Evolutionary conservation across 140 eudicot species (phyloP).

Genomic region (Artemisia princeps): DNA sequence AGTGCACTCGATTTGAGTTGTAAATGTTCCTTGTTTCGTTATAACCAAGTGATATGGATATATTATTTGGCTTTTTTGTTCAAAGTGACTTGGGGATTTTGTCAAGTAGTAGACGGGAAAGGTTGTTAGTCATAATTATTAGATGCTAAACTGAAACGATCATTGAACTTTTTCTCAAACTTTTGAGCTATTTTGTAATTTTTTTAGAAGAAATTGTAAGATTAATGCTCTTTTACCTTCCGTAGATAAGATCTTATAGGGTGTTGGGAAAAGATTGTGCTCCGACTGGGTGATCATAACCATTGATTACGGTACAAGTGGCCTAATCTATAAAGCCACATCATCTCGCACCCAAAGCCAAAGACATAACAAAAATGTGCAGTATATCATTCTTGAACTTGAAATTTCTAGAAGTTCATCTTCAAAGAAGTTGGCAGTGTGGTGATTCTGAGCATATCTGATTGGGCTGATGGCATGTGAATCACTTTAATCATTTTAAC

Average conservation of each 20-base stretch:
- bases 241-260: background rate
- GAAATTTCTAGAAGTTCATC: slow-evolving; percentile 9
- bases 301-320: background rate
- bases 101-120: no score
- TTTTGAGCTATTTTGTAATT: no score
- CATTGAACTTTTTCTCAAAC: no score
- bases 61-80: no score
- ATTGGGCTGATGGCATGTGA: slow-evolving; percentile 1
- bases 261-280: slow-evolving; percentile 2
- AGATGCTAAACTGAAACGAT: no score
- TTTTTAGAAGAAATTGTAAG: no score
- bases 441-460: slow-evolving; percentile 3
- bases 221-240: no score
- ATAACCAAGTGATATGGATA: no score
- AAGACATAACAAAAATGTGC: background rate
- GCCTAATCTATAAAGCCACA: background rate
- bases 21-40: no score
- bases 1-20: no score
- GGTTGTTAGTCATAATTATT: no score
- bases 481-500: slow-evolving; percentile 16
- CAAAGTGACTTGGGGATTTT: no score
- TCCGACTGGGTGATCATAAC: slow-evolving; percentile 6
- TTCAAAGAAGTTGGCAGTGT: background rate
- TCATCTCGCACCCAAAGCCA: background rate
- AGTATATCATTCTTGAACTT: background rate